Conservation (phyloP, 495 filamentous ascomycete genomes). For the Penicillium dipodomyicola region DNA sequence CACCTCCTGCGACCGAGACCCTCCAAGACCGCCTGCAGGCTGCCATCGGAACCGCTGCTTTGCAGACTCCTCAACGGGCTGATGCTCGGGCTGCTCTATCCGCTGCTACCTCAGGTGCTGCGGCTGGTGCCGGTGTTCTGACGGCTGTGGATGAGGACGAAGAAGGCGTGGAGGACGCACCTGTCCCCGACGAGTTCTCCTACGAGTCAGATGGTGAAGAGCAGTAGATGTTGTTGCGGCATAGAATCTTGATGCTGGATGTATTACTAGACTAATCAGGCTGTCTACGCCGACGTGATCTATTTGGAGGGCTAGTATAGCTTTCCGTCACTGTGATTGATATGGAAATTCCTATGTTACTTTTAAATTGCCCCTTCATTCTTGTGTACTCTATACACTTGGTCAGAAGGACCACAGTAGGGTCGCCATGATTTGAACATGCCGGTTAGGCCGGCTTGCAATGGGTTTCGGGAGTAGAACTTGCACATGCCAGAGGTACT, state of each 20-base stretch:
- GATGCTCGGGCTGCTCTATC: conserved; percentile 30
- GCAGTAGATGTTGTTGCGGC: conserved; percentile 41
- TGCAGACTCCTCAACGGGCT: conserved; percentile 45
- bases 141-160: conserved; percentile 84
- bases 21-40: conserved; percentile 46
- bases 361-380: not conserved
- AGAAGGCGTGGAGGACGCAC: conserved; percentile 77
- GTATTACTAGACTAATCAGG: conserved; percentile 50
- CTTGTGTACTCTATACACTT: not conserved
- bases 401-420: not conserved
- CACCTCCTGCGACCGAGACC: conserved; percentile 48
- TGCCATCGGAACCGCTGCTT: conserved; percentile 34
- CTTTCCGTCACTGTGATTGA: conserved; percentile 14
- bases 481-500: not conserved
- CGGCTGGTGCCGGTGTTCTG: conserved; percentile 66
- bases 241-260: conserved; percentile 32
- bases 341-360: conserved; percentile 12
- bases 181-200: conserved; percentile 76
- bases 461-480: not conserved
- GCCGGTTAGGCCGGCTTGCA: not conserved
- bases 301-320: conserved; percentile 18
- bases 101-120: conserved; percentile 42
- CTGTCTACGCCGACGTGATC: conserved; percentile 27
- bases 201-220: conserved; percentile 77
- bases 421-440: not conserved